Evolutionary conservation across 2,329 filamentous ascomycete species (phyloP).

Genomic region (Annulohypoxylon truncatum): DNA sequence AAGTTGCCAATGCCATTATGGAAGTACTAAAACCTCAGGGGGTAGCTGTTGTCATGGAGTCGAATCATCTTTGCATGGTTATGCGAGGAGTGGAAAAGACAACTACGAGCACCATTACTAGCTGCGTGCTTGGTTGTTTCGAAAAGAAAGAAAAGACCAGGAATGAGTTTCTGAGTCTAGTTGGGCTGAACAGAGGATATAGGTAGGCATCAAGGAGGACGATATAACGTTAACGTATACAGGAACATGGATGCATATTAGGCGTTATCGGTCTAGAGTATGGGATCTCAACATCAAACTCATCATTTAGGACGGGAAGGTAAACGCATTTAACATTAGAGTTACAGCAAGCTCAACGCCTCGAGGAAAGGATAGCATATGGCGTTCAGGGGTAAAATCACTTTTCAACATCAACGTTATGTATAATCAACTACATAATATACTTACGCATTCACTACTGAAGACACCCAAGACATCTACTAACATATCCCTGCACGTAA

Average conservation of each 20-base stretch:
- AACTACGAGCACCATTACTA: slow-evolving; percentile 86
- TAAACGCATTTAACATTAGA: slow-evolving; percentile 35
- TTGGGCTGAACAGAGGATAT: slow-evolving; percentile 66
- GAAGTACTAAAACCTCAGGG: slow-evolving; percentile 94
- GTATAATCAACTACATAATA: slow-evolving; percentile 35
- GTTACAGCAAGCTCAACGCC: slow-evolving; percentile 42
- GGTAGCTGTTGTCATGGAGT: slow-evolving; percentile 97
- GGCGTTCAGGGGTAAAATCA: slow-evolving; percentile 28
- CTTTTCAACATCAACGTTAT: slow-evolving; percentile 37
- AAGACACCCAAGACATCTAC: not conserved
- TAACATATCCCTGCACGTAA: not conserved
- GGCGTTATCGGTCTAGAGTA: slow-evolving; percentile 41
- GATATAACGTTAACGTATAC: slow-evolving; percentile 3
- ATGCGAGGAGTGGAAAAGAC: slow-evolving; percentile 99
- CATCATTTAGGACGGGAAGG: slow-evolving; percentile 30
- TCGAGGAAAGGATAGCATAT: slow-evolving; percentile 26
- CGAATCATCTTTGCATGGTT: slow-evolving; percentile 96
- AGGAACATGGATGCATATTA: slow-evolving; percentile 22
- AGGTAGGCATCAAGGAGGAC: slow-evolving; percentile 26
- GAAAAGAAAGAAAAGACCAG: slow-evolving; percentile 91
- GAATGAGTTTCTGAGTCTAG: slow-evolving; percentile 92
- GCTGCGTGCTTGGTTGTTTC: slow-evolving; percentile 97
- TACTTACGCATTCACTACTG: not conserved
- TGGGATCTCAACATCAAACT: slow-evolving; percentile 49
- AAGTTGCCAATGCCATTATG: slow-evolving; percentile 93